Evolutionary conservation across 345 rosid species (phyloP).

Genomic region (Gynandropsis gynandra): DNA sequence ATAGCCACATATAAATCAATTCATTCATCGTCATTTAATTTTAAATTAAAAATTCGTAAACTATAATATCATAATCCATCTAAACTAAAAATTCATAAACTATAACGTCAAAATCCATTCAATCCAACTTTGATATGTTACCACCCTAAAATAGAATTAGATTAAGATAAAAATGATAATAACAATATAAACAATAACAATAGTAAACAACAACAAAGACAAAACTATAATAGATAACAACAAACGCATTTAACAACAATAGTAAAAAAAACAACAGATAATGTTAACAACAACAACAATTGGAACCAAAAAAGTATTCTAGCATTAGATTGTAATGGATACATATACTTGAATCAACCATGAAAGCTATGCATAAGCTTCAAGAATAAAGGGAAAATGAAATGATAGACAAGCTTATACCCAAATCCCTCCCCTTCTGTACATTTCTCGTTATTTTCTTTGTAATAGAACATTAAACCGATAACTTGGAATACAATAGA

Average conservation of each 20-base stretch:
- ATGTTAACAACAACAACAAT: slow-evolving; percentile 48
- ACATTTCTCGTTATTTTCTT: slow-evolving; percentile 49
- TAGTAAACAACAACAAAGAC: too few relatives aligned
- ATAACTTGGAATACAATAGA: slow-evolving; percentile 28
- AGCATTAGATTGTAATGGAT: slow-evolving; percentile 44
- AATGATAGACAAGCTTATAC: slow-evolving; percentile 31
- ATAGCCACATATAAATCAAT: too few relatives aligned
- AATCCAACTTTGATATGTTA: too few relatives aligned
- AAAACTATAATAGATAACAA: too few relatives aligned
- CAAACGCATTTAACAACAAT: slow-evolving; percentile 60
- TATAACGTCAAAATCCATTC: too few relatives aligned
- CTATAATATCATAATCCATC: too few relatives aligned
- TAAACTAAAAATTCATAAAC: too few relatives aligned
- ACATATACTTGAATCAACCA: slow-evolving; percentile 24
- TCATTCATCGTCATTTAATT: too few relatives aligned
- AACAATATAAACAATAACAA: too few relatives aligned
- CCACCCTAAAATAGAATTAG: too few relatives aligned
- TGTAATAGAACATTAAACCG: slow-evolving; percentile 28
- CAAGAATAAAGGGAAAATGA: slow-evolving; percentile 44
- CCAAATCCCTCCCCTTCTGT: slow-evolving; percentile 35
- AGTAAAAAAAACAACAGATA: slow-evolving; percentile 48
- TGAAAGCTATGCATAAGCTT: slow-evolving; percentile 49
- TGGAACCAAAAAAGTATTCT: slow-evolving; percentile 42
- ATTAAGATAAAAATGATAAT: too few relatives aligned
- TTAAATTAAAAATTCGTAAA: too few relatives aligned